These are phyloP conservation scores for Claviceps maximensis DNA, from an alignment of 2,329 filamentous ascomycete genomes.

Conservation along the genomic window DNA sequence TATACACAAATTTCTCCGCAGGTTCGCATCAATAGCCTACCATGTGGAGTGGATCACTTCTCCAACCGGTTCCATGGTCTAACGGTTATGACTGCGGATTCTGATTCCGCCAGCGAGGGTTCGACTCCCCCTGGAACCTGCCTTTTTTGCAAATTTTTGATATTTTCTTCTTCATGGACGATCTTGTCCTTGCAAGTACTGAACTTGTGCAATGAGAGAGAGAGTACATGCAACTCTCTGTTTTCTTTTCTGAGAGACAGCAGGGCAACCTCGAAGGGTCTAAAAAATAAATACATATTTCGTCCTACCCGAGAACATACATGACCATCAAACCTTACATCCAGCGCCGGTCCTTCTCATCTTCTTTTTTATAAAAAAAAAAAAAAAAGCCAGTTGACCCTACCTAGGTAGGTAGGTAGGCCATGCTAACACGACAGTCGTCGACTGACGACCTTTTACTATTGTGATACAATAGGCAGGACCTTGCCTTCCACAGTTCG, in stretches of 20 bases:
- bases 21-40: conserved; percentile 2
- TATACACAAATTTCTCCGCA: neutral
- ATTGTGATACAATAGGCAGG: neutral
- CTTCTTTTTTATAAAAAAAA: no score
- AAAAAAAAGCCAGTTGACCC: no score
- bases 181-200: no score
- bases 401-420: neutral
- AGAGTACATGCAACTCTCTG: no score
- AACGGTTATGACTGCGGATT: conserved; percentile 25
- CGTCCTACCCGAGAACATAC: no score
- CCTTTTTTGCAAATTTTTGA: conserved; percentile 7
- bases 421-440: neutral
- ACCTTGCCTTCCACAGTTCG: neutral
- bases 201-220: no score
- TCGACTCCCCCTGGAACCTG: conserved; percentile 23
- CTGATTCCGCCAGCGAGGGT: conserved; percentile 25
- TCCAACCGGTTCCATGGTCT: conserved; percentile 21
- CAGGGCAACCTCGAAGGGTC: no score
- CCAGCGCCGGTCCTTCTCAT: no score
- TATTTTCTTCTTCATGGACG: neutral
- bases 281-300: no score
- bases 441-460: neutral
- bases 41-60: conserved; percentile 15
- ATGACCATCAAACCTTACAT: no score
- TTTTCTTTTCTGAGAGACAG: no score